Conservation (phyloP, 2,329 filamentous ascomycete genomes). For the Aspergillus novoparasiticus region DNA sequence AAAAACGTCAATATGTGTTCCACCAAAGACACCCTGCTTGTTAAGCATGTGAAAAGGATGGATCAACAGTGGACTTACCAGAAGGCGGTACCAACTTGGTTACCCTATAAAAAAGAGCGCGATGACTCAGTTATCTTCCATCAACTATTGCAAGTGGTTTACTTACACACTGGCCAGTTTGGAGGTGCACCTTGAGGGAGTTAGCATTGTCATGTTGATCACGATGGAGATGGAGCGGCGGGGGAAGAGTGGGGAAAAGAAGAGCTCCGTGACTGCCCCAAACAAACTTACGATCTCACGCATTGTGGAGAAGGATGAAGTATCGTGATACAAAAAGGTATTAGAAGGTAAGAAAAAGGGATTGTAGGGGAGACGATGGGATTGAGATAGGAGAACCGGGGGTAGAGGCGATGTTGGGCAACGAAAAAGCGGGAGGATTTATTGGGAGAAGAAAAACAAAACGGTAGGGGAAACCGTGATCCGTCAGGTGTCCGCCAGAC, state of each 20-base stretch:
- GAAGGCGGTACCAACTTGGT: constrained; percentile 99
- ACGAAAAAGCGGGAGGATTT: constrained; percentile 3
- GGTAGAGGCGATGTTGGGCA: constrained; percentile 16
- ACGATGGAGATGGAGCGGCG: background rate
- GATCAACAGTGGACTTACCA: constrained; percentile 62
- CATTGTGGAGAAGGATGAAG: constrained; percentile 56
- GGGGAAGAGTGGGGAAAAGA: constrained; percentile 22
- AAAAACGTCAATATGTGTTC: constrained; percentile 42
- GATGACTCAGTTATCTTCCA: constrained; percentile 23
- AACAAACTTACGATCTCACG: constrained; percentile 70
- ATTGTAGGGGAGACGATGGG: constrained; percentile 13
- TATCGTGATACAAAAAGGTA: constrained; percentile 16
- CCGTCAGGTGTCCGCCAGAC: background rate
- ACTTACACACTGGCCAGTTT: constrained; percentile 99
- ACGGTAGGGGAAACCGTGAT: background rate
- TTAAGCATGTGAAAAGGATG: background rate
- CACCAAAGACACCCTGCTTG: background rate
- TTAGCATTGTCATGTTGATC: constrained; percentile 30
- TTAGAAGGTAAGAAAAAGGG: constrained; percentile 18
- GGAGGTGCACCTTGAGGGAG: constrained; percentile 86
- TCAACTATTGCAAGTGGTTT: constrained; percentile 3
- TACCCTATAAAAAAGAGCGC: constrained; percentile 67
- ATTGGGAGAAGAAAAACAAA: constrained; percentile 4
- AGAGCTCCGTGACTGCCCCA: constrained; percentile 32
- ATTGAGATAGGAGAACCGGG: constrained; percentile 23